These are phyloP conservation scores for Boletus semigastroideus DNA, from an alignment of 1,284 basidiomycete species.

Conservation along the genomic window DNA sequence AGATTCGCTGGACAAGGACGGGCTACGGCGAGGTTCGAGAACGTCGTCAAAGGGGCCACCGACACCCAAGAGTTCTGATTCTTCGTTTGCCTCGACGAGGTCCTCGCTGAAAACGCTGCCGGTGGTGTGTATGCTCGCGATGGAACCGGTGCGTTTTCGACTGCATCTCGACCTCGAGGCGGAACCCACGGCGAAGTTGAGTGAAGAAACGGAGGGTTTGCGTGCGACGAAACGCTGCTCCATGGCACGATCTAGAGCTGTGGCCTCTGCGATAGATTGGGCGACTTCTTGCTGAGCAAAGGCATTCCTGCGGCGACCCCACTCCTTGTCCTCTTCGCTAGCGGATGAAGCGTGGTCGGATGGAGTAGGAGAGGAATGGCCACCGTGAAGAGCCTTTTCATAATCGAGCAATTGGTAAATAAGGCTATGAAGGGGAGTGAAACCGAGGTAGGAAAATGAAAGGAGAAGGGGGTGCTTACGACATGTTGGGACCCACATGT, in stretches of 20 bases:
- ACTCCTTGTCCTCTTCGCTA: slow-evolving; percentile 77
- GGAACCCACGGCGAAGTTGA: slow-evolving; percentile 65
- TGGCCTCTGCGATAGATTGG: slow-evolving; percentile 64
- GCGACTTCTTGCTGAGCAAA: slow-evolving; percentile 51
- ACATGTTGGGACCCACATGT: slow-evolving; percentile 94
- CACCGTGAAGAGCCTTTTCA: slow-evolving; percentile 73
- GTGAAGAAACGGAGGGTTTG: slow-evolving; percentile 65
- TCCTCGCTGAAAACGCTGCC: slow-evolving; percentile 75
- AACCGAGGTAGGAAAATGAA: slow-evolving; percentile 24
- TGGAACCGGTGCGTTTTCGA: slow-evolving; percentile 70
- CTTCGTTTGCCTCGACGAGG: slow-evolving; percentile 78
- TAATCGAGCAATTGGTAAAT: slow-evolving; percentile 97
- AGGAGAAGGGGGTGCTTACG: slow-evolving; percentile 55
- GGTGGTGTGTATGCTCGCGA: slow-evolving; percentile 63
- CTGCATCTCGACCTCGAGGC: slow-evolving; percentile 64
- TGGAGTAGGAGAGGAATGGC: slow-evolving; percentile 45
- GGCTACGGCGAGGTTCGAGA: slow-evolving; percentile 34
- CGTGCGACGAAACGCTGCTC: slow-evolving; percentile 74
- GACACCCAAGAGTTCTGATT: slow-evolving; percentile 65
- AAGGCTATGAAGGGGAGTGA: slow-evolving; percentile 54
- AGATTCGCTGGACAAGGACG: slow-evolving; percentile 35
- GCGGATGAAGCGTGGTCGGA: slow-evolving; percentile 54
- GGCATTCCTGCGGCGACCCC: slow-evolving; percentile 67
- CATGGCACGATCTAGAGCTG: slow-evolving; percentile 79
- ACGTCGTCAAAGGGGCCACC: slow-evolving; percentile 63